These are phyloP conservation scores for Pichia sp. DNA, from an alignment of 1,139 yeast species.

Conservation along the genomic window DNA sequence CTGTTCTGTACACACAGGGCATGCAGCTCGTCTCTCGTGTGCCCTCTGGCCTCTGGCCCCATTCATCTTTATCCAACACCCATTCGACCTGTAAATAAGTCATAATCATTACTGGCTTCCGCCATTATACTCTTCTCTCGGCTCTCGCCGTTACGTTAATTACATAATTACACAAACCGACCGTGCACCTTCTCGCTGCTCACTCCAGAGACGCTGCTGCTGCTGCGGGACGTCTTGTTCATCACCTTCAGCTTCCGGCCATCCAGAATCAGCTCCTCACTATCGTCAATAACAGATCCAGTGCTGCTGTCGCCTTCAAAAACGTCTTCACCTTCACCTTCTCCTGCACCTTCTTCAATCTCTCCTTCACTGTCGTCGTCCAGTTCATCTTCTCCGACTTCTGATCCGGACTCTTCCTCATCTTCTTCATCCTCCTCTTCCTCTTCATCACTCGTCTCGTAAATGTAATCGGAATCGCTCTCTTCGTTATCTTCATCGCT, in stretches of 20 bases:
- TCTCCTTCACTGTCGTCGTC: conserved; percentile 15
- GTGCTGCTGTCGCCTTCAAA: neutral
- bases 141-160: too few relatives aligned
- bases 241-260: neutral
- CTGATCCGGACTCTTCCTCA: too few relatives aligned
- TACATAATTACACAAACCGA: conserved; percentile 7
- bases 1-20: too few relatives aligned
- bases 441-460: conserved; percentile 29
- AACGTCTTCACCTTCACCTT: conserved; percentile 10
- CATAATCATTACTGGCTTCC: too few relatives aligned
- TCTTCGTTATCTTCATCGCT: conserved; percentile 8
- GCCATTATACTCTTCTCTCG: too few relatives aligned
- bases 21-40: too few relatives aligned
- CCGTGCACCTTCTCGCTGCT: conserved; percentile 4
- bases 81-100: too few relatives aligned
- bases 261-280: neutral
- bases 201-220: conserved; percentile 10
- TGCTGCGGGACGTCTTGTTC: conserved; percentile 5
- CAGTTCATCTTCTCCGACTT: neutral
- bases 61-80: too few relatives aligned
- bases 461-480: conserved; percentile 31
- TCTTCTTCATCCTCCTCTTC: conserved; percentile 10
- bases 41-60: too few relatives aligned
- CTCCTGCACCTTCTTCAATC: neutral
- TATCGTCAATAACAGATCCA: neutral